Percentiles rank a stretch among this genome's conserved stretches.
phyloP scores from a whole-genome alignment of 345 rosid genomes.

The Carallia brachiata region DNA sequence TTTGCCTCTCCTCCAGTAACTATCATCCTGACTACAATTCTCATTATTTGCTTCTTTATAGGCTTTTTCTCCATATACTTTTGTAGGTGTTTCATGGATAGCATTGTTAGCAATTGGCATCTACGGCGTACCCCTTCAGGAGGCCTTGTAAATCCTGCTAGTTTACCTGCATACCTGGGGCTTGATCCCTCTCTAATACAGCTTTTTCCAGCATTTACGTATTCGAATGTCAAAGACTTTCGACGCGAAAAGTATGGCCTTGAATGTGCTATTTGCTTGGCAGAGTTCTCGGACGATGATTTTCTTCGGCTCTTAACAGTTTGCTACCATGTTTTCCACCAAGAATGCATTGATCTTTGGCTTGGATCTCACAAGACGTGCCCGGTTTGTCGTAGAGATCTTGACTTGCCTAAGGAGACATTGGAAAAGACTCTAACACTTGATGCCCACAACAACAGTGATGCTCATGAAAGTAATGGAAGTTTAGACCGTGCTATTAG shows the following conservation, averaged over 20 bases:
- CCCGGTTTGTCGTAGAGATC: slow-evolving; percentile 76
- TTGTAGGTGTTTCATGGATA: slow-evolving; percentile 55
- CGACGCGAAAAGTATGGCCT: slow-evolving; percentile 52
- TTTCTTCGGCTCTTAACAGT: slow-evolving; percentile 60
- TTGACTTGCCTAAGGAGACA: slow-evolving; percentile 46
- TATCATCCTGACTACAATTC: slow-evolving; percentile 47
- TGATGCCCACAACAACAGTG: slow-evolving; percentile 5
- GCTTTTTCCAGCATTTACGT: slow-evolving; percentile 58
- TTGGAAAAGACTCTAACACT: slow-evolving; percentile 30
- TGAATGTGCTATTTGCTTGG: slow-evolving; percentile 80
- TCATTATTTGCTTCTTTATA: slow-evolving; percentile 58
- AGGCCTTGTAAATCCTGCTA: slow-evolving; percentile 8
- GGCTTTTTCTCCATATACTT: slow-evolving; percentile 67
- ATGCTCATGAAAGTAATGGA: slow-evolving; percentile 2
- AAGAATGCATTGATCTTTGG: slow-evolving; percentile 89
- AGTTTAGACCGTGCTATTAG: slow-evolving; percentile 26
- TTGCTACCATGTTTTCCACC: slow-evolving; percentile 80
- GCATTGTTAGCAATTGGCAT: slow-evolving; percentile 40
- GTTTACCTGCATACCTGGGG: slow-evolving; percentile 28
- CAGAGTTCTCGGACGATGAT: slow-evolving; percentile 62
- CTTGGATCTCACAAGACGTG: slow-evolving; percentile 67
- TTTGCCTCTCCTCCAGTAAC: slow-evolving; percentile 45
- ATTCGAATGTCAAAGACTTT: slow-evolving; percentile 59
- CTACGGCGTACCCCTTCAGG: slow-evolving; percentile 37
- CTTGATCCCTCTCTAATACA: slow-evolving; percentile 56